Evolutionary conservation across 352 stramenopile species (phyloP), one percentile per base, ranked within the genome.

Genomic region (Pythium phragmitis): DNA sequence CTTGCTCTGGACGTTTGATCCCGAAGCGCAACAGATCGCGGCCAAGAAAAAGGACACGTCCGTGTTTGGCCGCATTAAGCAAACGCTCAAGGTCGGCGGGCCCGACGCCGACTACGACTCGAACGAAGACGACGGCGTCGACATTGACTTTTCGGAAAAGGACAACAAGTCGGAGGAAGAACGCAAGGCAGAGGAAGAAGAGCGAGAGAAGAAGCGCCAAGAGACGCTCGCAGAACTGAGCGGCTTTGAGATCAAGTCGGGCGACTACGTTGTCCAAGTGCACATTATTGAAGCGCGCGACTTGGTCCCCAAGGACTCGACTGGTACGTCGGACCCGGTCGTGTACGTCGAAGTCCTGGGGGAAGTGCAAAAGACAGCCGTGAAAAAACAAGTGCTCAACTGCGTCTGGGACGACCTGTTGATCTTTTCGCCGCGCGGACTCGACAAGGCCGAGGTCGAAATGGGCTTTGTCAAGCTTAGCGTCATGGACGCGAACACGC

Each of bases 231-330:
- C 72, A 5, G 85, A 91, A 56, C 71, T 97, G 12, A 84, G 74
- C 48, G 87, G 68, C 64, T 82, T 96, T 58, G 84, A 92, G 58
- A 92, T 97, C 67, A 90, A 92, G 33, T 88, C 82, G 0, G 89
- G 89, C 3, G 89, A 97, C 68, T 97, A 96, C 67, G 79, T 86
- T 52, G 77, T 97, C 8, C 87, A 96, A 55, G 84, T 98, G 17
- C 91, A 97, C 60, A 61, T 97, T 34, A 97, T 98, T 60, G 89
- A 98, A 76, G 88, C 82, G 12, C 80, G 88, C 12, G 88, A 96
- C 30, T 72, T 98, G 2, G 87, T 96, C 26, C 76, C 83, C 0
- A 96, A 97, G 60, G 88, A 97, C 49, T 75, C 84, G 0, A 91
- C 91, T 0, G 92, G 92, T 3, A 97, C 87, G 14, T 96, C 85